Percentiles rank a stretch among this genome's conserved stretches.
Evolutionary conservation across 352 stramenopile genomes (phyloP).

Genomic region (Phytopythium sindhum): DNA sequence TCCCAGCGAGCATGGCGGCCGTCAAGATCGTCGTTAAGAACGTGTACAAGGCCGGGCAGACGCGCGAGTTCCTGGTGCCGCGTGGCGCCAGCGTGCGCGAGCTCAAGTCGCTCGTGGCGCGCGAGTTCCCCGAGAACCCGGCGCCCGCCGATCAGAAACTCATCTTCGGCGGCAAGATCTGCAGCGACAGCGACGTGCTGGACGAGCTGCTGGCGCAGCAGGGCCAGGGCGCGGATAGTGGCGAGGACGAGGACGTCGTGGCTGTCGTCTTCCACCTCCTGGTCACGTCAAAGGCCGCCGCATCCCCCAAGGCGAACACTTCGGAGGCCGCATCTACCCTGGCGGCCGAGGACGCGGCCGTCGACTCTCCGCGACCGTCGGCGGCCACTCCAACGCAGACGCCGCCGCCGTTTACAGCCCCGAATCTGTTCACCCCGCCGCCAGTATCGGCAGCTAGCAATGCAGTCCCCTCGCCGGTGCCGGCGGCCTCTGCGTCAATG

Average conservation of each 20-base stretch:
- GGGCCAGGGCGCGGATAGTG: constrained; percentile 24
- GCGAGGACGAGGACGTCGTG: constrained; percentile 16
- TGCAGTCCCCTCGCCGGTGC: constrained; percentile 9
- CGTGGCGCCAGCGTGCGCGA: constrained; percentile 35
- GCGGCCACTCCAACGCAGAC: constrained; percentile 5
- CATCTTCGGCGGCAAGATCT: constrained; percentile 88
- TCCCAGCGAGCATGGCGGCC: constrained; percentile 19
- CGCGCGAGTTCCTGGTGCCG: constrained; percentile 40
- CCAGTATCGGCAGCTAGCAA: constrained; percentile 13
- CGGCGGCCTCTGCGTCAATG: constrained; percentile 6
- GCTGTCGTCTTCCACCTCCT: constrained; percentile 77
- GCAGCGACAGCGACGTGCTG: constrained; percentile 53
- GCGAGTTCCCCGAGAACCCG: constrained; percentile 43
- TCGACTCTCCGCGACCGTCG: constrained; percentile 11
- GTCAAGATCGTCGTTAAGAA: constrained; percentile 80
- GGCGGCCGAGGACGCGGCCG: constrained; percentile 5
- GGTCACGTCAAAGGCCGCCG: constrained; percentile 29
- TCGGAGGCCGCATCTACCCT: constrained; percentile 7
- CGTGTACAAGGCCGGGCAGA: constrained; percentile 65
- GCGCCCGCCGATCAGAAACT: constrained; percentile 63
- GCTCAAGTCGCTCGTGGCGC: constrained; percentile 59
- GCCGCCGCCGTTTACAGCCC: constrained; percentile 1
- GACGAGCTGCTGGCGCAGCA: constrained; percentile 40
- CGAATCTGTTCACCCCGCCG: constrained; percentile 1
- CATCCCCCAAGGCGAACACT: constrained; percentile 1